Base-by-base conservation (phyloP, 1,139 yeast species). In the Suhomyces choctaworum region DNA sequence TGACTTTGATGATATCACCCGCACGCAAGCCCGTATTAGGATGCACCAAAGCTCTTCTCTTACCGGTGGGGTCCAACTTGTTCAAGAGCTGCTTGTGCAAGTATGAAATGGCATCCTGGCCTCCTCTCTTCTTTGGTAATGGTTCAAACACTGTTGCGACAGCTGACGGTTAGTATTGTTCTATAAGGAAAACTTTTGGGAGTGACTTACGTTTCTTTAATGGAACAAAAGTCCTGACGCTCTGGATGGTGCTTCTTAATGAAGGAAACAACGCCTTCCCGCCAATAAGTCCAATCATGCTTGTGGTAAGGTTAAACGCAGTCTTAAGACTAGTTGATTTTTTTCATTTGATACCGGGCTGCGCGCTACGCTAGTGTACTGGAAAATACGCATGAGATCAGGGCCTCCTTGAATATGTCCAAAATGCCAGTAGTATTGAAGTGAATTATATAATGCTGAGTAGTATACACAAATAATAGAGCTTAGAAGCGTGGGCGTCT, bases 1-100 rank as follows among this genome's bases (percentile, higher is more conserved):
- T 77, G 9, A 89, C 83, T 47, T 86, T 79, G 27, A 89, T 79
- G 26, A 87, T 73, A 57, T 89, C 97, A 7, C 96, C 97, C 1
- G 95, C 76, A 44, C 85, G 73, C 27, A 88, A 66, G n/a, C 78
- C 75, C 38, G 70, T 70, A 13, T 47, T 44, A 5, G 60, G 46
- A 40, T 73, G 68, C 15, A 88, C 66, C 36, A 87, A 66, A n/a
- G 73, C 71, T 44, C 83, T 67, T 66, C 90, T 82, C 64, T 75
- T 69, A 6, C 92, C 94, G 4, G 76, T 65, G 15, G 90, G 85
- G 56, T 89, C 97, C 46, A 82, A 75, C 45, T 73, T 75, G 19
- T 65, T 58, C 32, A 72, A 66, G 37, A 81, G 71, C 40, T 76
- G 70, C 41, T 70, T 58, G 40, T 75, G 73, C 36, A 79, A 61